Evolutionary conservation across 1,284 basidiomycete genomes (phyloP).

Genomic region (Chalciporus sp.): DNA sequence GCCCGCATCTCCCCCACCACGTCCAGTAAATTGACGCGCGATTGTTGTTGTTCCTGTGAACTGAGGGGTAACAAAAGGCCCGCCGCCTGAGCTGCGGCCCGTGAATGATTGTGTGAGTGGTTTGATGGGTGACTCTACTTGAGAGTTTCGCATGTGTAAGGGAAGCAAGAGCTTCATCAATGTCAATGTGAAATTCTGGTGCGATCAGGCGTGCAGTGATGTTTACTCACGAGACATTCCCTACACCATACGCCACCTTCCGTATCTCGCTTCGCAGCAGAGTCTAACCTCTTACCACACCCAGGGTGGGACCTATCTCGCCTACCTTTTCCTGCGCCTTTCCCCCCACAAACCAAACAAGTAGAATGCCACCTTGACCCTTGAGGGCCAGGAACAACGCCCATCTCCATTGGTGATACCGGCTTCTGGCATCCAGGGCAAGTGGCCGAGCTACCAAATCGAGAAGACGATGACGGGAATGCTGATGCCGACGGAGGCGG

Average conservation of each 20-base stretch:
- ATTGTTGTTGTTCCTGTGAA: conserved; percentile 71
- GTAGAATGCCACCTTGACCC: conserved; percentile 75
- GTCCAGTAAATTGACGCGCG: conserved; percentile 73
- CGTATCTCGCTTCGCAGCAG: conserved; percentile 73
- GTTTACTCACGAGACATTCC: conserved; percentile 68
- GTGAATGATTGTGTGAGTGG: conserved; percentile 51
- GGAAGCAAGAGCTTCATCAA: conserved; percentile 58
- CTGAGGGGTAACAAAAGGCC: conserved; percentile 49
- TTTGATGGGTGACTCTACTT: conserved; percentile 45
- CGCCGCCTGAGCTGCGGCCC: conserved; percentile 39
- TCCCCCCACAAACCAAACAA: conserved; percentile 80
- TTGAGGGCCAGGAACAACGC: conserved; percentile 80
- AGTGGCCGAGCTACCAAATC: conserved; percentile 62
- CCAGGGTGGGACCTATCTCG: conserved; percentile 64
- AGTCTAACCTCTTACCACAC: conserved; percentile 80
- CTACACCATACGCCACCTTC: conserved; percentile 79
- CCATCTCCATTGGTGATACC: conserved; percentile 80
- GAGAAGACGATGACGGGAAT: conserved; percentile 47
- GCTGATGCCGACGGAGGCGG: conserved; percentile 43
- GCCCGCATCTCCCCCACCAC: conserved; percentile 47
- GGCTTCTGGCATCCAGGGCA: conserved; percentile 74
- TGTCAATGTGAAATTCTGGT: conserved; percentile 13
- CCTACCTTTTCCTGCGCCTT: conserved; percentile 42
- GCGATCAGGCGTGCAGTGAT: conserved; percentile 2
- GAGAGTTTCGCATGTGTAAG: conserved; percentile 44